Evolutionary conservation across 305 asterid genomes (phyloP).

Genomic region (Plantago lanceolata): DNA sequence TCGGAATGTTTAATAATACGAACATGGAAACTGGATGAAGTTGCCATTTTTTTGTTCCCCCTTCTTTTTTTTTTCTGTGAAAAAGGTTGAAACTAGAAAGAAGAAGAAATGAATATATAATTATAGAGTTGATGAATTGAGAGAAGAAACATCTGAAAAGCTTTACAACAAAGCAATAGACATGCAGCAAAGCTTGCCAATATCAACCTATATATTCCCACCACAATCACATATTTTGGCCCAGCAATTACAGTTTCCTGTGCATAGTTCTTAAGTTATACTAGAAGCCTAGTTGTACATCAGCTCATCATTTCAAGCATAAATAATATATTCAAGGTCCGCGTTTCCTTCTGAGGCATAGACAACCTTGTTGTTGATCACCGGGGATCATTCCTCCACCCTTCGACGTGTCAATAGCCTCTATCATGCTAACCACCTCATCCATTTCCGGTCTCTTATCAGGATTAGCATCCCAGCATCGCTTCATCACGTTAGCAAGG

Average conservation of each 20-base stretch:
- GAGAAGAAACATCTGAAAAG: conserved; percentile 20
- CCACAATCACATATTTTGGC: conserved; percentile 23
- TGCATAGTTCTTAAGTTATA: conserved; percentile 22
- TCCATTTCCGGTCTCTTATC: conserved; percentile 86
- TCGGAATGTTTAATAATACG: too few species aligned
- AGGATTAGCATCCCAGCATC: conserved; percentile 82
- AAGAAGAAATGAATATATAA: not conserved
- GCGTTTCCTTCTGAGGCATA: conserved; percentile 51
- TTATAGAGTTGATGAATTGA: conserved; percentile 17
- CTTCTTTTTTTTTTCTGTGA: too few species aligned
- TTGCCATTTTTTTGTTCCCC: too few species aligned
- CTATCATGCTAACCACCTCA: conserved; percentile 67
- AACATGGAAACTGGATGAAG: too few species aligned
- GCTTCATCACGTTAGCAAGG: conserved; percentile 64
- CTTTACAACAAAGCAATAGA: conserved; percentile 33
- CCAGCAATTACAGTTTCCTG: conserved; percentile 28
- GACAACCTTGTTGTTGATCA: conserved; percentile 71
- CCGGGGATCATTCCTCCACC: conserved; percentile 90
- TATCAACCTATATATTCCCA: conserved; percentile 11
- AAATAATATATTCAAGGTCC: conserved; percentile 50
- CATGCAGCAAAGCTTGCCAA: conserved; percentile 20
- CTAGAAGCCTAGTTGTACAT: conserved; percentile 24
- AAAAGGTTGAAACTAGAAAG: not conserved
- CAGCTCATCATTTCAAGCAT: conserved; percentile 7
- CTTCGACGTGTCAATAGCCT: conserved; percentile 65